Evolutionary conservation across 441 rosid genomes (phyloP).

Genomic region (Brassica balearica): DNA sequence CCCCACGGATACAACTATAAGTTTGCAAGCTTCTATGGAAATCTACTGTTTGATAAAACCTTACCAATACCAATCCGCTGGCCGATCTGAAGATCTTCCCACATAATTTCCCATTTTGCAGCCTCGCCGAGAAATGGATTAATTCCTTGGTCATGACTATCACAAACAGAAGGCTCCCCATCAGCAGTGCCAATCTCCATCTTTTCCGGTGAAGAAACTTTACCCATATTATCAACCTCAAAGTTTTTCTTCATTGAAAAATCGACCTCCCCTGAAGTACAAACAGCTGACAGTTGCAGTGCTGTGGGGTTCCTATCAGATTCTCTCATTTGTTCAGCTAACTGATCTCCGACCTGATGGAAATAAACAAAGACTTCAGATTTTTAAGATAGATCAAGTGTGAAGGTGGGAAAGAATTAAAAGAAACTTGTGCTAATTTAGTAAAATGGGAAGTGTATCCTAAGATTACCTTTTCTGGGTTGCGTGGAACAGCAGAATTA

Average conservation of each 20-base stretch:
- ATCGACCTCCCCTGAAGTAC: constrained; percentile 43
- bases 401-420: constrained; percentile 12
- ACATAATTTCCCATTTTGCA: constrained; percentile 89
- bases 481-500: constrained; percentile 42
- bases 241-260: constrained; percentile 33
- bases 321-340: constrained; percentile 52
- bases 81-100: constrained; percentile 97
- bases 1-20: constrained; percentile 8
- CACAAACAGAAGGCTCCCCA: constrained; percentile 46
- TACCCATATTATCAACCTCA: constrained; percentile 42
- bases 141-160: constrained; percentile 57
- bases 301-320: constrained; percentile 45
- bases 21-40: constrained; percentile 1
- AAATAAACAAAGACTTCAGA: constrained; percentile 28
- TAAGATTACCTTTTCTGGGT: constrained; percentile 47
- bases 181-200: constrained; percentile 45
- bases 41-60: constrained; percentile 31
- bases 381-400: constrained; percentile 29
- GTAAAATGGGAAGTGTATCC: constrained; percentile 33
- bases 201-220: constrained; percentile 48
- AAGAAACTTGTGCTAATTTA: constrained; percentile 6
- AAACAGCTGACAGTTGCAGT: constrained; percentile 48
- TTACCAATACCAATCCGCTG: constrained; percentile 98
- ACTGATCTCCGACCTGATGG: constrained; percentile 38
- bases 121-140: constrained; percentile 82